Evolutionary conservation across 2,329 filamentous ascomycete genomes (phyloP).

Genomic region (Alternaria sp.): DNA sequence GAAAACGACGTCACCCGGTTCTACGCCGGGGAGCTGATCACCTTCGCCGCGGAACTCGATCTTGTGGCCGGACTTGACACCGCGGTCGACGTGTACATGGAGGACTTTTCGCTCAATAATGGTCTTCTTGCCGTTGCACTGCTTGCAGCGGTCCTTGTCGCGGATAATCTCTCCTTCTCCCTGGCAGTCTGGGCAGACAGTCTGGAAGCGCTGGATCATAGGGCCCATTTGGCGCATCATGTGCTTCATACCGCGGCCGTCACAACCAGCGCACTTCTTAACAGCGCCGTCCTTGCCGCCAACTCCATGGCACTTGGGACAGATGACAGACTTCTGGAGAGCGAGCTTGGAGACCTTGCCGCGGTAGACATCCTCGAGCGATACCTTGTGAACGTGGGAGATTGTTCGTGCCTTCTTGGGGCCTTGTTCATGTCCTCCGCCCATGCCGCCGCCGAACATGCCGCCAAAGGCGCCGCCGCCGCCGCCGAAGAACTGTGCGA

Average conservation of each 20-base stretch:
- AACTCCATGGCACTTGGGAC: slow-evolving; percentile 89
- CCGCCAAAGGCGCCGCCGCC: slow-evolving; percentile 71
- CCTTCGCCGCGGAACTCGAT: slow-evolving; percentile 97
- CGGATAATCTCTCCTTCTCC: slow-evolving; percentile 97
- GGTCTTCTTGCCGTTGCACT: slow-evolving; percentile 97
- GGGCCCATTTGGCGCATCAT: slow-evolving; percentile 99
- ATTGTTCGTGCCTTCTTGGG: slow-evolving; percentile 95
- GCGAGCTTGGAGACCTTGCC: slow-evolving; percentile 98
- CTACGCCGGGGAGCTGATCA: slow-evolving; percentile 91
- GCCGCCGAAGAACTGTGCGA: slow-evolving; percentile 94
- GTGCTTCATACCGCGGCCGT: slow-evolving; percentile 97
- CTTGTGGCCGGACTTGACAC: slow-evolving; percentile 92
- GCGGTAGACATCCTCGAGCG: slow-evolving; percentile 95
- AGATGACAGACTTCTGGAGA: slow-evolving; percentile 96
- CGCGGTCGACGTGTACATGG: slow-evolving; percentile 95
- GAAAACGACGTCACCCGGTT: slow-evolving; percentile 96
- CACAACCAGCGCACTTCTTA: slow-evolving; percentile 88
- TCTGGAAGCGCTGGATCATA: slow-evolving; percentile 99
- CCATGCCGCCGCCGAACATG: slow-evolving; percentile 63
- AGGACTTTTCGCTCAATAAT: slow-evolving; percentile 96
- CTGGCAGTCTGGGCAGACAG: slow-evolving; percentile 96
- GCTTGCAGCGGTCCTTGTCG: slow-evolving; percentile 97
- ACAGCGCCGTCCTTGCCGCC: slow-evolving; percentile 99
- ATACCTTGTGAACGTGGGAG: slow-evolving; percentile 98
- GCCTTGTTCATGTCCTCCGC: slow-evolving; percentile 79